These are phyloP conservation scores for Gryganskiella cystojenkinii DNA, from an alignment of 192 early-diverging fungal genomes.

Conservation along the genomic window DNA sequence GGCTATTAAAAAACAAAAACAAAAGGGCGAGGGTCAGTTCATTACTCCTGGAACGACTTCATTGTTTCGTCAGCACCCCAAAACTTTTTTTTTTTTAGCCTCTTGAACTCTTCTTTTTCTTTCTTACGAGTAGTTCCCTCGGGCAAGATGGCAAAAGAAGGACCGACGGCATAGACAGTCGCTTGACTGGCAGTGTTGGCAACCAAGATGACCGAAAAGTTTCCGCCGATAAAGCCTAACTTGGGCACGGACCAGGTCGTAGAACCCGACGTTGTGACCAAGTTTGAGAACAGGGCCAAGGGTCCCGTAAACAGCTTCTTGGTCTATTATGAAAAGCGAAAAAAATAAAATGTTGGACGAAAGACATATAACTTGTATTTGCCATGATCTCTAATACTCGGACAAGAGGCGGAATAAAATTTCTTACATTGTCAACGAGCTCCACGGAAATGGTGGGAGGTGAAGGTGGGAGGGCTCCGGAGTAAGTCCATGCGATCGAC, in stretches of 20 bases:
- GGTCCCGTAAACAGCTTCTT: slow-evolving; percentile 38
- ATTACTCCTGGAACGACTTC: no score
- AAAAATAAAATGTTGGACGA: neutral
- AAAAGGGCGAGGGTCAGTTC: no score
- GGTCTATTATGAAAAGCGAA: slow-evolving; percentile 4
- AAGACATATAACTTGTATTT: neutral
- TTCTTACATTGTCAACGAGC: slow-evolving; percentile 35
- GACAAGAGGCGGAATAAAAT: no score
- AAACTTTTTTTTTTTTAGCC: no score
- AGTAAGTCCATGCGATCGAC: slow-evolving; percentile 23
- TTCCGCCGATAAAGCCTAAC: slow-evolving; percentile 22
- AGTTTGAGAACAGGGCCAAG: slow-evolving; percentile 30
- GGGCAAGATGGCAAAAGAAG: slow-evolving; percentile 20
- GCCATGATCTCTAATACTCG: no score
- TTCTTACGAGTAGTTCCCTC: slow-evolving; percentile 24
- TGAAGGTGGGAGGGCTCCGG: slow-evolving; percentile 6
- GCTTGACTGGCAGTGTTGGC: slow-evolving; percentile 22
- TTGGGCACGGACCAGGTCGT: slow-evolving; percentile 31
- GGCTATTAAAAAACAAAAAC: no score
- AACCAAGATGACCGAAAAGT: slow-evolving; percentile 27
- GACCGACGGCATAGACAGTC: slow-evolving; percentile 14
- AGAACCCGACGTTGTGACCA: slow-evolving; percentile 14
- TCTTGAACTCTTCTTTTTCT: no score
- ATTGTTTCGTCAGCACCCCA: no score
- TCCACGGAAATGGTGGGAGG: slow-evolving; percentile 40